Percentiles rank a stretch among this genome's conserved stretches.
Evolutionary conservation across 495 filamentous ascomycete genomes (phyloP).

Genomic region (Podospora appendiculata): DNA sequence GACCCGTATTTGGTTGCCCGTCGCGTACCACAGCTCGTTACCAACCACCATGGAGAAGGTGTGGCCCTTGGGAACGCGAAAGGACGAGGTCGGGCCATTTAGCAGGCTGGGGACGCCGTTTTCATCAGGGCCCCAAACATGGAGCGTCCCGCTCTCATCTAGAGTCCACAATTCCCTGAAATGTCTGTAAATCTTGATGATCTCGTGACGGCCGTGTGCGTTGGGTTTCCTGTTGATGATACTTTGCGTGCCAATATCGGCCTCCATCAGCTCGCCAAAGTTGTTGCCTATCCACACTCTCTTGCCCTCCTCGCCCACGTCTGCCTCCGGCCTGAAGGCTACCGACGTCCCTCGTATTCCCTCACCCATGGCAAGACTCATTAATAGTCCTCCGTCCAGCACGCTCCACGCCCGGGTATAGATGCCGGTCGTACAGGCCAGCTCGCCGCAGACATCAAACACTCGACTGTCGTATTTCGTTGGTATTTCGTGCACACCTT

Average conservation of each 20-base stretch:
- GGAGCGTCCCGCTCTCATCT: slow-evolving; percentile 81
- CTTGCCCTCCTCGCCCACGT: slow-evolving; percentile 69
- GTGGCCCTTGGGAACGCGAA: slow-evolving; percentile 71
- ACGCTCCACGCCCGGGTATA: slow-evolving; percentile 83
- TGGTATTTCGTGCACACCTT: slow-evolving; percentile 64
- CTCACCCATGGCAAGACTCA: slow-evolving; percentile 76
- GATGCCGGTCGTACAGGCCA: slow-evolving; percentile 77
- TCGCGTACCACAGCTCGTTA: slow-evolving; percentile 78
- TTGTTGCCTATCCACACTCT: slow-evolving; percentile 89
- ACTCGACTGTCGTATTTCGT: slow-evolving; percentile 79
- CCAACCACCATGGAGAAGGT: slow-evolving; percentile 79
- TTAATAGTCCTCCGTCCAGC: slow-evolving; percentile 66
- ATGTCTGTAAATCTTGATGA: slow-evolving; percentile 81
- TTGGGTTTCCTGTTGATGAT: slow-evolving; percentile 55
- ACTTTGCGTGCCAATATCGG: slow-evolving; percentile 65
- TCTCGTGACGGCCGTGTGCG: slow-evolving; percentile 73
- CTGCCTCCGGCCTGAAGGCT: slow-evolving; percentile 71
- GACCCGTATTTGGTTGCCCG: slow-evolving; percentile 79
- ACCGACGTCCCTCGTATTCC: slow-evolving; percentile 69
- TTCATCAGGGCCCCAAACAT: slow-evolving; percentile 79
- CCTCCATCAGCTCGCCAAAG: slow-evolving; percentile 77
- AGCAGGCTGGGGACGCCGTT: slow-evolving; percentile 65
- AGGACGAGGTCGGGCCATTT: slow-evolving; percentile 53
- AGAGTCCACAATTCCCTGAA: slow-evolving; percentile 89
- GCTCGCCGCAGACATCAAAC: slow-evolving; percentile 80